Percentiles rank a stretch among this genome's conserved stretches.
These are phyloP conservation scores for Trichoderma sp. DNA, from an alignment of 2,329 filamentous ascomycete species.

Conservation along the genomic window DNA sequence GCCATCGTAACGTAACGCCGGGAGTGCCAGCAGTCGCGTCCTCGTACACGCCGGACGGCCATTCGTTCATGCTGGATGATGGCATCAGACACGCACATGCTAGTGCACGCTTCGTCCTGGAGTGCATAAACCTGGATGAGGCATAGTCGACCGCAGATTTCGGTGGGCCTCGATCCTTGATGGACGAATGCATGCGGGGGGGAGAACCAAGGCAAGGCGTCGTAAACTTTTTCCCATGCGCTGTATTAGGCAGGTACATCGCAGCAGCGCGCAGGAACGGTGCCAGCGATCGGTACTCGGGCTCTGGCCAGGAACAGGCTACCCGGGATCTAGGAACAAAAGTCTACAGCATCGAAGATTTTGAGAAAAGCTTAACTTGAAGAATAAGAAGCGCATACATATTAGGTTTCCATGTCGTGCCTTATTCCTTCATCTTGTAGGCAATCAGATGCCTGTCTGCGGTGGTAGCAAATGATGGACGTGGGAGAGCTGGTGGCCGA, in stretches of 20 bases:
- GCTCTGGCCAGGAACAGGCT: conserved; percentile 13
- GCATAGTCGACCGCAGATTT: conserved; percentile 12
- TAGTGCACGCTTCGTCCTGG: neutral
- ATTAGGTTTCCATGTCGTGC: neutral
- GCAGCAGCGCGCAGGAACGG: neutral
- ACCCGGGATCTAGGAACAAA: conserved; percentile 26
- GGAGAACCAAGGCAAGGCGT: conserved; percentile 1
- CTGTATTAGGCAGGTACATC: neutral
- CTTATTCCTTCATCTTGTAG: neutral
- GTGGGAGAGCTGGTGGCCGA: too few species aligned
- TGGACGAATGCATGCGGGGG: conserved; percentile 19
- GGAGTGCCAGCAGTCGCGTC: neutral
- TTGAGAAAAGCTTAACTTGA: neutral
- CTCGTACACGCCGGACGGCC: neutral
- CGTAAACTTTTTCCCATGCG: neutral
- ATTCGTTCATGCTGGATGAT: conserved; percentile 3
- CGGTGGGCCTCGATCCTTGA: conserved; percentile 20
- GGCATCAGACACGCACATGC: conserved; percentile 1
- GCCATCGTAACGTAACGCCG: neutral
- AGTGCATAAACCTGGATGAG: conserved; percentile 9
- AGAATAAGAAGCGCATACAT: neutral
- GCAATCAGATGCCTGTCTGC: neutral
- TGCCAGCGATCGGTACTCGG: neutral
- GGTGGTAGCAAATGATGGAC: too few species aligned
- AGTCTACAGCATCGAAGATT: neutral